Evolutionary conservation across 148 eudicot genomes (phyloP).

Genomic region (Agrostemma githago): DNA sequence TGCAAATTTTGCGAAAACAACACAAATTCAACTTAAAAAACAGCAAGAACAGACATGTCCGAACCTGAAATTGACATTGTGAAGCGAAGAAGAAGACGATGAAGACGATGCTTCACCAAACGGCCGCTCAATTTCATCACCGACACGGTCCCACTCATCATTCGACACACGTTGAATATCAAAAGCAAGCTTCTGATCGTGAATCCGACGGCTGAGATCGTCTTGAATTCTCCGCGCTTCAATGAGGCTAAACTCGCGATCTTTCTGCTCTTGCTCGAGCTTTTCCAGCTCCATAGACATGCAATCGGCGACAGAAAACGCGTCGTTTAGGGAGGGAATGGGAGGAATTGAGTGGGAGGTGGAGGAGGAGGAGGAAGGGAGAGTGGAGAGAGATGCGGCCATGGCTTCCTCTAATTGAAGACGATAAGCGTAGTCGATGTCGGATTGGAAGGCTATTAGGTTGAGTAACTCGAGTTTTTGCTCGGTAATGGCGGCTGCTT

Average conservation of each 20-base stretch:
- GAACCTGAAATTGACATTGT: slow-evolving; percentile 18
- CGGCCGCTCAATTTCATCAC: slow-evolving; percentile 41
- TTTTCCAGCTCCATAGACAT: slow-evolving; percentile 36
- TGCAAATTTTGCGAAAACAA: no score
- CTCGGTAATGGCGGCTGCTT: not conserved
- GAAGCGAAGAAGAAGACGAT: slow-evolving; percentile 1
- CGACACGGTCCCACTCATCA: slow-evolving; percentile 49
- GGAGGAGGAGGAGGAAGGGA: slow-evolving; percentile 2
- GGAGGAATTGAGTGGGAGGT: not conserved
- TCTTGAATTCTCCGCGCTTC: slow-evolving; percentile 30
- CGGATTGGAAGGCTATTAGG: slow-evolving; percentile 42
- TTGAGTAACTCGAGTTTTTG: slow-evolving; percentile 36
- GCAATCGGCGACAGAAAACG: slow-evolving; percentile 15
- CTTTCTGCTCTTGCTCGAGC: slow-evolving; percentile 36
- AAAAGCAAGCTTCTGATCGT: slow-evolving; percentile 43
- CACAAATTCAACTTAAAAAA: no score
- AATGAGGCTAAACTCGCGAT: slow-evolving; percentile 30
- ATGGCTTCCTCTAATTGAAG: slow-evolving; percentile 69
- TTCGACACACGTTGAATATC: slow-evolving; percentile 40
- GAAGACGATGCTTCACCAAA: slow-evolving; percentile 47
- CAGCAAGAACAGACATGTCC: not conserved
- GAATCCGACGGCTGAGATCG: slow-evolving; percentile 53
- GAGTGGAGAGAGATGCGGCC: slow-evolving; percentile 42
- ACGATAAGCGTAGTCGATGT: slow-evolving; percentile 44
- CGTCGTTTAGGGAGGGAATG: slow-evolving; percentile 6